phyloP scores from a whole-genome alignment of 768 basidiomycete genomes.

The Holtermanniella nyarrowii region DNA sequence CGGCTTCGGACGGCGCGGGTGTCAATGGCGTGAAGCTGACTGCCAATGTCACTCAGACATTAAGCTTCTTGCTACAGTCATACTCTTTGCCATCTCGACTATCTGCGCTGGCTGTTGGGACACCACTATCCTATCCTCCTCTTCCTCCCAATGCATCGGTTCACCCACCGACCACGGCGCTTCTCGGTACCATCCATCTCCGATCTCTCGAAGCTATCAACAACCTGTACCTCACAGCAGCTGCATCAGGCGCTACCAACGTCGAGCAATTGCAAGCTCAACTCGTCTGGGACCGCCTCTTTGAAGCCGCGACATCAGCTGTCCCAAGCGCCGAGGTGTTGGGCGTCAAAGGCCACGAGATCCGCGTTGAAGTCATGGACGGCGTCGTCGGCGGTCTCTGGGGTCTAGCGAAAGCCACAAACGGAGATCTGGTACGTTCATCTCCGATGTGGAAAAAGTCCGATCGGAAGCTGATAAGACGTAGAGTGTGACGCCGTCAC shows the following conservation, averaged over 20 bases:
- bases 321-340: constrained; percentile 26
- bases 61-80: constrained; percentile 2
- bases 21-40: constrained; percentile 38
- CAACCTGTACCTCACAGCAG: constrained; percentile 71
- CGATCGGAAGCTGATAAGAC: background rate
- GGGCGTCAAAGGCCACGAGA: constrained; percentile 45
- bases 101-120: constrained; percentile 60
- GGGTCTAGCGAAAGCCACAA: constrained; percentile 73
- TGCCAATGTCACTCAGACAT: constrained; percentile 21
- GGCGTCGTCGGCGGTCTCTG: constrained; percentile 55
- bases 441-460: background rate
- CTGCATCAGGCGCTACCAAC: constrained; percentile 40
- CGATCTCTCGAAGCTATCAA: constrained; percentile 80
- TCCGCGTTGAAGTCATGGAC: constrained; percentile 67
- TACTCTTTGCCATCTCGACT: constrained; percentile 46
- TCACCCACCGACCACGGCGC: constrained; percentile 82
- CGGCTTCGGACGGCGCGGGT: constrained; percentile 42
- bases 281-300: constrained; percentile 44
- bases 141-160: constrained; percentile 52
- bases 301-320: constrained; percentile 32
- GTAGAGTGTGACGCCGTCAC: constrained; percentile 52
- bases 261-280: constrained; percentile 51
- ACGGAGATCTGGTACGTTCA: constrained; percentile 51
- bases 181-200: constrained; percentile 69
- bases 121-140: constrained; percentile 71